Evolutionary conservation across 441 rosid species (phyloP), one percentile per base, ranked within the genome.

Genomic region (Geranium incanum): DNA sequence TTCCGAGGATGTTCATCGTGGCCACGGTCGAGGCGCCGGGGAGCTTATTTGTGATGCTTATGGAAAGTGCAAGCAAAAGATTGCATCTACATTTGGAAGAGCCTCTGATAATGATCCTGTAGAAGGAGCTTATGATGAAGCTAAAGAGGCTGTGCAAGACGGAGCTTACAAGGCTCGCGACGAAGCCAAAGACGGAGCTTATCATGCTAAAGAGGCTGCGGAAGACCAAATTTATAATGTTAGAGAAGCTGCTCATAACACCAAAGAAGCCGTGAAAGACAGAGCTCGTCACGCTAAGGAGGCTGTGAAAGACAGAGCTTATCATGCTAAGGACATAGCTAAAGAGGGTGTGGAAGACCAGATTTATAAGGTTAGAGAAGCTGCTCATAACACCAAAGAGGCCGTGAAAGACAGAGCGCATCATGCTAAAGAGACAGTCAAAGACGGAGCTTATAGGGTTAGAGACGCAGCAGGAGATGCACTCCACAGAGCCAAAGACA

Each of bases 31-130:
- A 18, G 1, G 23, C 78, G 13, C 55, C 2, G 82, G 77, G 18
- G 91, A 89, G 75, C 80, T 86, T 43, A 68, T 85, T 0, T 88
- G 96, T 16, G 91, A 89, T 62, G 86, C 86, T 0, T 71, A 80
- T 15, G 93, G 93, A 1, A 83, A 84, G 80, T 91, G 96, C 66
- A 88, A 71, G 74, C 81, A 75, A 37, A 81, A 73, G 81, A 71
- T 87, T 13, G 85, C 87, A 0, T 75, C 68, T 45, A 79, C 76
- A 2, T 48, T 84, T 0, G 85, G 84, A 11, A 78, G 71, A 75
- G 90, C 80, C 11, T 87, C 80, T 70, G 91, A 78, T 12, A 75
- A 71, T 33, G 75, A 75, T 4, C 62, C 68, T 0, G 79, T 64
- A 0, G 73, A 71, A 1, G 60, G 62, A 7, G 73, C 71, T 59